A percentile compares a stretch with the other conserved stretches of the same genome.
phyloP scores from a whole-genome alignment of 106 monocot species.

The Apostasia ramifera region DNA sequence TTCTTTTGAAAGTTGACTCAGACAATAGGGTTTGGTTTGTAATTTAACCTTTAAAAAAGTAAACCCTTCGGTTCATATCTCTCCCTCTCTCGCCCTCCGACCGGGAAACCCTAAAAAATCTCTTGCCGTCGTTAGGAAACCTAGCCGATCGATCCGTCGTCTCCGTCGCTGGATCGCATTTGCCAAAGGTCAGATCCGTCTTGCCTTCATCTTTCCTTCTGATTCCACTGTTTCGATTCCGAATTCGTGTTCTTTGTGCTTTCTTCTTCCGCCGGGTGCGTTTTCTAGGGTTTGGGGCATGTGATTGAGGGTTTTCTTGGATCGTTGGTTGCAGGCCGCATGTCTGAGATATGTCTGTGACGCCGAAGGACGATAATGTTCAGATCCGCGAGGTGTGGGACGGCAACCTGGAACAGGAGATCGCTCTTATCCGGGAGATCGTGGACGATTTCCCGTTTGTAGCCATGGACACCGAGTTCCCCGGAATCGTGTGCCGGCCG shows the following conservation, averaged over 20 bases:
- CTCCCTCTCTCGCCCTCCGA: not conserved
- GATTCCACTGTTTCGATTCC: too few relatives aligned
- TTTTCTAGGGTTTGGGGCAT: not conserved
- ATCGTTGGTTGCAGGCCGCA: not conserved
- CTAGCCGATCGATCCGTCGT: not conserved
- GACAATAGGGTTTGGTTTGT: too few relatives aligned
- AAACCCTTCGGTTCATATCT: not conserved
- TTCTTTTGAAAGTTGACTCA: too few relatives aligned
- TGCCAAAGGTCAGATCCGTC: not conserved
- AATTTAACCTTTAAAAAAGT: not conserved
- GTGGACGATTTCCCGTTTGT: constrained; percentile 36
- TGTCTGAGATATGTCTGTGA: constrained; percentile 5
- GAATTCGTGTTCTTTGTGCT: not conserved
- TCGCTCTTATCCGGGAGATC: constrained; percentile 30
- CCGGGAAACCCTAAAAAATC: not conserved
- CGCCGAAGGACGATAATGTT: constrained; percentile 12
- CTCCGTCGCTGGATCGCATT: not conserved
- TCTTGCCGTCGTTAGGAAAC: not conserved
- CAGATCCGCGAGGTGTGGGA: constrained; percentile 51
- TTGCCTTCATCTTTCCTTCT: too few relatives aligned
- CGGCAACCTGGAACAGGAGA: constrained; percentile 34
- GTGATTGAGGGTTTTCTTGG: not conserved
- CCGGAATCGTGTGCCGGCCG: constrained; percentile 36
- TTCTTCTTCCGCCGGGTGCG: too few relatives aligned
- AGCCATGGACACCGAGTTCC: constrained; percentile 26